Conservation (phyloP, 176 grass and related monocot species). For the Cenchrus purpureus region DNA sequence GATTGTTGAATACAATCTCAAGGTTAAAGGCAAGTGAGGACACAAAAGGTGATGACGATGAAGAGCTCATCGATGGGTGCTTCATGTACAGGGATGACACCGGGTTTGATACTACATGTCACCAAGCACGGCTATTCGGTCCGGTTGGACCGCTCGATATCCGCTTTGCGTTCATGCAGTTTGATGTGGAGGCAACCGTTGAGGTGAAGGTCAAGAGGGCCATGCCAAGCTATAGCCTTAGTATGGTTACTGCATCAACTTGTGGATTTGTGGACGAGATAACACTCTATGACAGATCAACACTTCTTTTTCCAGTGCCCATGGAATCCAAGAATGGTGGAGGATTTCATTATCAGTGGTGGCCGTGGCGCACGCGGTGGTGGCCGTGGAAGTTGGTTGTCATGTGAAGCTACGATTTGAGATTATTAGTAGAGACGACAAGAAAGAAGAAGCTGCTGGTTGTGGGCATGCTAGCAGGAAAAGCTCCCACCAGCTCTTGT, state of each 20-base stretch:
- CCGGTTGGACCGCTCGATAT: neutral
- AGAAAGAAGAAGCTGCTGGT: too few relatives aligned
- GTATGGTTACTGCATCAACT: neutral
- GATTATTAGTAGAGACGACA: too few relatives aligned
- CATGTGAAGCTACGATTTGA: neutral
- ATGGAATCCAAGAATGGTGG: neutral
- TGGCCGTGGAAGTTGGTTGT: neutral
- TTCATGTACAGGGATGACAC: neutral
- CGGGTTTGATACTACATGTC: neutral
- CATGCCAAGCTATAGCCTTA: neutral
- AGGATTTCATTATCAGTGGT: neutral
- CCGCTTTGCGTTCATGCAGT: neutral
- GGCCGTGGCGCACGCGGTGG: neutral
- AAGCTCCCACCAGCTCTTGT: neutral
- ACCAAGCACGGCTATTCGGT: neutral
- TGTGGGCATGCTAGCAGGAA: neutral
- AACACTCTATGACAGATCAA: neutral
- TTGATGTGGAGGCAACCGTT: neutral
- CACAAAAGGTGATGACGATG: neutral
- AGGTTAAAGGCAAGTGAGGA: neutral
- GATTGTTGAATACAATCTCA: slow-evolving; percentile 1
- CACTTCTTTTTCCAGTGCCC: neutral
- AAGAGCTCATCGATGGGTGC: neutral
- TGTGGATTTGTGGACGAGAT: neutral
- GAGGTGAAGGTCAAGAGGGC: neutral